Percentiles rank a stretch among this genome's conserved stretches.
Evolutionary conservation across 2,329 filamentous ascomycete species (phyloP).

Genomic region (Aspergillus quadricinctus): DNA sequence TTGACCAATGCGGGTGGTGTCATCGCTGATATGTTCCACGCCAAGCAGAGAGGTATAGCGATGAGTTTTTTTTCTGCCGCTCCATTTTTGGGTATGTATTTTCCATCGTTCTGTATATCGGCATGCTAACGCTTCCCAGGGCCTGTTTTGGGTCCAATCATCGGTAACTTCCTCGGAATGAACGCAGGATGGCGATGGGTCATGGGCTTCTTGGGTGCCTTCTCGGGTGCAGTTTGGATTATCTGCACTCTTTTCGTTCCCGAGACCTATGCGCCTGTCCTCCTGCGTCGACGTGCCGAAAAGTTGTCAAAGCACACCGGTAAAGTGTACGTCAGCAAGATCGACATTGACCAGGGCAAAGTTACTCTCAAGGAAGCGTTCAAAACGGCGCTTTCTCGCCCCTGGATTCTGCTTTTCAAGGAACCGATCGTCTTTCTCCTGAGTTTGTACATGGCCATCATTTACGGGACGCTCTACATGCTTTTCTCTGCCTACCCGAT

Average conservation of each 20-base stretch:
- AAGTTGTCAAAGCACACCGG: conserved; percentile 47
- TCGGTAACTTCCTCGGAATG: conserved; percentile 63
- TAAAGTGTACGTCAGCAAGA: conserved; percentile 44
- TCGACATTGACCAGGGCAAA: conserved; percentile 41
- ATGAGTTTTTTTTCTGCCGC: conserved; percentile 62
- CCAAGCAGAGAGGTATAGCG: conserved; percentile 52
- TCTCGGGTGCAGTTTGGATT: conserved; percentile 57
- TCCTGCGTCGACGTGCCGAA: conserved; percentile 48
- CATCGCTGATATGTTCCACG: conserved; percentile 58
- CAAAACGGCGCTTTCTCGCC: conserved; percentile 47
- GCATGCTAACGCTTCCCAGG: conserved; percentile 23
- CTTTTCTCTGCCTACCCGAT: conserved; percentile 29
- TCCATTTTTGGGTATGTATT: conserved; percentile 53
- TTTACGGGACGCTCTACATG: conserved; percentile 29
- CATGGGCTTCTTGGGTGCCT: conserved; percentile 58
- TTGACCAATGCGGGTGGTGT: conserved; percentile 61
- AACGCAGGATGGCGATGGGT: conserved; percentile 67
- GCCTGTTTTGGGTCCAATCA: conserved; percentile 61
- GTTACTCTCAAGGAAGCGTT: conserved; percentile 37
- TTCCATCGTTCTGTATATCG: not conserved
- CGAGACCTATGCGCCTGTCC: conserved; percentile 46
- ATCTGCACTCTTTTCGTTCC: conserved; percentile 27
- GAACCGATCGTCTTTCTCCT: conserved; percentile 41
- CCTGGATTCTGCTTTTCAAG: conserved; percentile 45
- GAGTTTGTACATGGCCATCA: conserved; percentile 26